Base-by-base conservation (phyloP, 257 asterid genomes). In the Cinchona pubescens region DNA sequence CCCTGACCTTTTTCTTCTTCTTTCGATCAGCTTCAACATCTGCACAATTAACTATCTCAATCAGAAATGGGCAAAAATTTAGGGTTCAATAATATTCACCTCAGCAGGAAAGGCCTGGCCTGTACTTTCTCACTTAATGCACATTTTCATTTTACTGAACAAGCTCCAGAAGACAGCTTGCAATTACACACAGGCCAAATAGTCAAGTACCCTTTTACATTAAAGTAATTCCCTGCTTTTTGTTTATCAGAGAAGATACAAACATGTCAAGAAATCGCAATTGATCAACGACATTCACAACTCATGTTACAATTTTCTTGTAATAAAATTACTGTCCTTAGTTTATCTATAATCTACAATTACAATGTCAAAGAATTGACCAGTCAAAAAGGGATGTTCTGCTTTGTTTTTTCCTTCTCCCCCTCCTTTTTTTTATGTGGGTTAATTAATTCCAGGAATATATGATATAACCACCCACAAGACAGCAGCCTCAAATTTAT, bases 1-100 rank as follows among this genome's bases (percentile, higher is more conserved):
- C 82, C 76, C 75, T 85, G n/a, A 86, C 75, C 82, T 89, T 94
- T 85, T 90, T 93, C 84, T 90, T 95, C 93, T 85, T 88, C 79
- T 90, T 95, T 61, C 92, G 85, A 34, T 90, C 94, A 82, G 89
- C 92, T 75, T 88, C 98, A 30, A 91, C 96, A 82, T 95, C 99
- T 95, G 78, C 79, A 79, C 49, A 86, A 74, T 49, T 27, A 61
- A 51, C 56, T 67, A 34, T 32, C 72, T 58, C 55, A 53, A 29
- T 75, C 69, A 69, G 32, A 69, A n/a, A n/a, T 42, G 40, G 48
- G 9, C 35, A 71, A 35, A 55, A n/a, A n/a, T 16, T 35, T 27
- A 35, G 3, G n/a, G 65, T 53, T 32, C 37, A 51, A 16, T 0
- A 70, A n/a, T n/a, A n/a, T 51, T 49, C 58, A 74, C 72, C 37